Evolutionary conservation across 2,329 filamentous ascomycete genomes (phyloP).

Genomic region (Aureobasidium namibiae): DNA sequence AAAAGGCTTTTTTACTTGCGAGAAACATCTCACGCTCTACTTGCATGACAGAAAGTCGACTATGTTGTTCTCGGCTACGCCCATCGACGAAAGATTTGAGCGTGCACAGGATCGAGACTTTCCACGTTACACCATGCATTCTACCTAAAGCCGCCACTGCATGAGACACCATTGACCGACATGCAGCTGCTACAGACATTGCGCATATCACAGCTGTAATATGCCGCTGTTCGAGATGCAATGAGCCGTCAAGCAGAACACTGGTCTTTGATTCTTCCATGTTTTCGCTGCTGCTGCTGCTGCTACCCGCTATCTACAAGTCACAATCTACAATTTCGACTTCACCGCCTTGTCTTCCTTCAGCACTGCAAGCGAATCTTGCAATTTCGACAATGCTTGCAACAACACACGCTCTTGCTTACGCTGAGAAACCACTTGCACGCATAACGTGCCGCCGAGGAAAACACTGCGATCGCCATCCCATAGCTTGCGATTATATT

Average conservation of each 20-base stretch:
- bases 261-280: neutral
- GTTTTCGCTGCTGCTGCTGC: neutral
- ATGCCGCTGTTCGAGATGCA: neutral
- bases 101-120: neutral
- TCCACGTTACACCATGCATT: neutral
- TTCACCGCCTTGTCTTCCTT: neutral
- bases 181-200: neutral
- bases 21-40: neutral
- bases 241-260: neutral
- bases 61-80: neutral
- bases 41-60: neutral
- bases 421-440: slow-evolving; percentile 50
- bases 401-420: slow-evolving; percentile 47
- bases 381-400: slow-evolving; percentile 46
- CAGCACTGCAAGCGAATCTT: slow-evolving; percentile 32
- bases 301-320: neutral
- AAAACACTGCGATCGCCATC: slow-evolving; percentile 47
- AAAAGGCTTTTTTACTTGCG: neutral
- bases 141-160: neutral
- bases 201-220: neutral
- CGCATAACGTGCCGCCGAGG: slow-evolving; percentile 44
- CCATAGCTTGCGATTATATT: slow-evolving; percentile 51
- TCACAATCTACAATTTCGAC: slow-evolving; percentile 1
- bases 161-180: neutral
- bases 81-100: neutral